Evolutionary conservation across 495 filamentous ascomycete genomes (phyloP).

Genomic region (Cercophora scortea): DNA sequence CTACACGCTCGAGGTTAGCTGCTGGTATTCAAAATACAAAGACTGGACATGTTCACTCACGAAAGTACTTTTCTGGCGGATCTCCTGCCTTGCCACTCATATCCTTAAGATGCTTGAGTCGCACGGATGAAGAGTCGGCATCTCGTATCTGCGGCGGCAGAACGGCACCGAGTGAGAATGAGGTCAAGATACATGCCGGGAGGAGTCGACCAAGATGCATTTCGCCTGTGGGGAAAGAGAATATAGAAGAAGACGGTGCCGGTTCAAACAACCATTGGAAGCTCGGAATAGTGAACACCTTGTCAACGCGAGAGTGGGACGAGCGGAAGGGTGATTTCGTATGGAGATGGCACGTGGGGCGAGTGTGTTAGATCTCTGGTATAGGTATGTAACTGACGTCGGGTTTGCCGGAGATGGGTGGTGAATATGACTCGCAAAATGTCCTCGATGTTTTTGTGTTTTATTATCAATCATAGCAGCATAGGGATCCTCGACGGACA

Average conservation of each 20-base stretch:
- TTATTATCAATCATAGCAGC: too few species aligned
- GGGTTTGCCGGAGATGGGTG: too few species aligned
- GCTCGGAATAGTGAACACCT: background rate
- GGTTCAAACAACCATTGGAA: background rate
- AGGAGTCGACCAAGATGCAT: background rate
- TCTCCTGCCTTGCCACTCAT: constrained; percentile 39
- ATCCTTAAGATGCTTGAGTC: constrained; percentile 25
- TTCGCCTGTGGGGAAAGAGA: background rate
- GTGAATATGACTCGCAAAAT: too few species aligned
- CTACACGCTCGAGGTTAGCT: constrained; percentile 18
- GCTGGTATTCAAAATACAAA: background rate
- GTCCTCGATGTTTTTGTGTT: too few species aligned
- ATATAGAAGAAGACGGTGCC: background rate
- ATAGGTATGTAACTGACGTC: too few species aligned
- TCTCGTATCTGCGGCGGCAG: constrained; percentile 17
- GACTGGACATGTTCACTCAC: constrained; percentile 30
- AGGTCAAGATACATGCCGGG: background rate
- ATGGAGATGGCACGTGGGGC: too few species aligned
- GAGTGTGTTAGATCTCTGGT: too few species aligned
- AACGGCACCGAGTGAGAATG: background rate
- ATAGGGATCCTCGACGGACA: too few species aligned
- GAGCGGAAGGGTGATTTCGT: too few species aligned
- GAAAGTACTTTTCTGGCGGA: constrained; percentile 51
- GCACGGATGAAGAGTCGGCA: constrained; percentile 21
- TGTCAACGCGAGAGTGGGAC: too few species aligned